Base-by-base conservation (phyloP, 2,329 filamentous ascomycete species). In the Neofusicoccum cordaticola region DNA sequence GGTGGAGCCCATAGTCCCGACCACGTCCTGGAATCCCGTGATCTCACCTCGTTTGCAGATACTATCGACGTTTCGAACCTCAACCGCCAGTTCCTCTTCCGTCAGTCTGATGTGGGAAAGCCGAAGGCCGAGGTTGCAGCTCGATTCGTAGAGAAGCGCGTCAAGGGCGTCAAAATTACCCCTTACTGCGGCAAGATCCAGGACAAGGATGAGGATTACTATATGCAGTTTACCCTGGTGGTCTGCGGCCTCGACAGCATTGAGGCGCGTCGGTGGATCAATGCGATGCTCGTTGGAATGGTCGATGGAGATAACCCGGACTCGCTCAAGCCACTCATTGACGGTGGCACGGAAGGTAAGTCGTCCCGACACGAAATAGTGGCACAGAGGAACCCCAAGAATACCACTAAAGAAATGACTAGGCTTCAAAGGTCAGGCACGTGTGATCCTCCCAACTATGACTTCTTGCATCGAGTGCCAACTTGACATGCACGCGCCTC, bases 11-110 rank as follows among this genome's bases (percentile, higher is more conserved):
- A 19, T 15, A 44, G 13, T 34, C 31, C 27, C 22, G 11, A 11
- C 15, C n/a, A 17, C 15, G 22, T 11, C n/a, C 27, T 41, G 17
- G 48, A 37, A 35, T 51, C 34, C 19, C 35, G 60, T 67, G 69
- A 44, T 58, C 48, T 65, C 58, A 60, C 41, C 4, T 13, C 50
- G 9, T 31, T 51, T 22, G 44, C 69, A 92, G 93, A 99, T 78
- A 99, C 94, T 1, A 99, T 99, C 77, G 95, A 99, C 74, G 94
- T 99, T 66, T 97, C 93, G 58, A 99, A 99, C 76, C 85, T 99
- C 22, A 99, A 99, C 79, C 90, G 95, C 47, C 95, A 99, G 73
- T 99, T 99, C 74, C 87, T 99, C 66, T 99, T 99, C 79, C 91
- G 95, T 22, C 86, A 93, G 71, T 83, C 88, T 66, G 95, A 99